Evolutionary conservation across 2,329 filamentous ascomycete species (phyloP).

Genomic region (Trichoderma sp.): DNA sequence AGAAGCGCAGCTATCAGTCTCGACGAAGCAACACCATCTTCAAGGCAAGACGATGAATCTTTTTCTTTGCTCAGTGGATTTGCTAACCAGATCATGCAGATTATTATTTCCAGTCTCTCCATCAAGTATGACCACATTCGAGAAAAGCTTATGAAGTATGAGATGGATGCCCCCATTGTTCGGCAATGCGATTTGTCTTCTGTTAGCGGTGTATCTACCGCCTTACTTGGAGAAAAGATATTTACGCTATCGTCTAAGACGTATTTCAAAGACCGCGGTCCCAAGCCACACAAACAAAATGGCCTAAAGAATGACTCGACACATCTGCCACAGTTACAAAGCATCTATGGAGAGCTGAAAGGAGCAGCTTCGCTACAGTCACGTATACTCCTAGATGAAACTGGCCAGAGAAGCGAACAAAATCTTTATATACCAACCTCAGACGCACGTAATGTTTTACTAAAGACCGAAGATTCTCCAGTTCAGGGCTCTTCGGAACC

Average conservation of each 20-base stretch:
- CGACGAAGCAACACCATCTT: neutral
- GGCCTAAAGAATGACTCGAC: neutral
- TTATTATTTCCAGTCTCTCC: neutral
- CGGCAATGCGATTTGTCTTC: neutral
- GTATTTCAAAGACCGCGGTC: neutral
- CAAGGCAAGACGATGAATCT: neutral
- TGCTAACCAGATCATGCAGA: neutral
- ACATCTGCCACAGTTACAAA: neutral
- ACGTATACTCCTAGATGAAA: neutral
- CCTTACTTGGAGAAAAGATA: neutral
- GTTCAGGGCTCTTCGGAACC: neutral
- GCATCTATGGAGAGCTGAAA: neutral
- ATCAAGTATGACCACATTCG: neutral
- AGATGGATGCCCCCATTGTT: neutral
- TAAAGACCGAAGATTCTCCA: neutral
- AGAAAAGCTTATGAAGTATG: neutral
- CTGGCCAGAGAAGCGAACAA: neutral
- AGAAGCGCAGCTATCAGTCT: neutral
- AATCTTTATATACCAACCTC: neutral
- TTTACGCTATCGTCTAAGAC: neutral
- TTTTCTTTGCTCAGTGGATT: neutral
- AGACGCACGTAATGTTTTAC: neutral
- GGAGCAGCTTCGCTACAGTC: neutral
- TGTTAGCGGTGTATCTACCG: neutral
- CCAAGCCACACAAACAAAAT: neutral